A percentile compares a stretch with the other conserved stretches of the same genome.
These are phyloP conservation scores for Talaromyces verruculosus DNA, from an alignment of 2,329 filamentous ascomycete genomes.

Conservation along the genomic window DNA sequence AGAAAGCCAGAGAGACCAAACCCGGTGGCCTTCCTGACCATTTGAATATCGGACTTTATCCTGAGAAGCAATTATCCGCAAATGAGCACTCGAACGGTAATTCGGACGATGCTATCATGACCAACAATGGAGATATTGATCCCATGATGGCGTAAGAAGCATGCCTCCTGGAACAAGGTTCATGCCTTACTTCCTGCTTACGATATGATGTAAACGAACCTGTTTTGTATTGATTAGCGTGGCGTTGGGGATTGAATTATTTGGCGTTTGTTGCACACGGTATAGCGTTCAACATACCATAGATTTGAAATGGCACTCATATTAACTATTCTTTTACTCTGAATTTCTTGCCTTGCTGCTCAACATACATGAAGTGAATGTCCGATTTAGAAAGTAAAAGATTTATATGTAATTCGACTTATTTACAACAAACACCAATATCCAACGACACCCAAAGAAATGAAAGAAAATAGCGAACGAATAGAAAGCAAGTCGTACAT, in stretches of 20 bases:
- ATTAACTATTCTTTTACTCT: not conserved
- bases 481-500: slow-evolving; percentile 1
- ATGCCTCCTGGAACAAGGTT: not conserved
- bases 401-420: not conserved
- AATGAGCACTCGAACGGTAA: slow-evolving; percentile 30
- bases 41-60: slow-evolving; percentile 46
- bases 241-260: slow-evolving; percentile 24
- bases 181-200: not conserved
- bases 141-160: slow-evolving; percentile 38
- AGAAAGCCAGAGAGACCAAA: slow-evolving; percentile 49
- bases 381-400: not conserved
- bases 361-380: too few species aligned
- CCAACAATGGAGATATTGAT: slow-evolving; percentile 43
- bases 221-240: slow-evolving; percentile 22
- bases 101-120: slow-evolving; percentile 43
- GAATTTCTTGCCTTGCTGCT: not conserved
- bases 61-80: slow-evolving; percentile 29
- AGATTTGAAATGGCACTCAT: slow-evolving; percentile 1
- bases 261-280: slow-evolving; percentile 15
- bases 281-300: not conserved
- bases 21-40: slow-evolving; percentile 47
- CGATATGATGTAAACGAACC: not conserved
- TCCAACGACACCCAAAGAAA: slow-evolving; percentile 1
- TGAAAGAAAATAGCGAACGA: slow-evolving; percentile 5
- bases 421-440: not conserved